A percentile compares a stretch with the other conserved stretches of the same genome.
These are phyloP conservation scores for Scytalidium sp. DNA, from an alignment of 2,329 filamentous ascomycete genomes.

Conservation along the genomic window DNA sequence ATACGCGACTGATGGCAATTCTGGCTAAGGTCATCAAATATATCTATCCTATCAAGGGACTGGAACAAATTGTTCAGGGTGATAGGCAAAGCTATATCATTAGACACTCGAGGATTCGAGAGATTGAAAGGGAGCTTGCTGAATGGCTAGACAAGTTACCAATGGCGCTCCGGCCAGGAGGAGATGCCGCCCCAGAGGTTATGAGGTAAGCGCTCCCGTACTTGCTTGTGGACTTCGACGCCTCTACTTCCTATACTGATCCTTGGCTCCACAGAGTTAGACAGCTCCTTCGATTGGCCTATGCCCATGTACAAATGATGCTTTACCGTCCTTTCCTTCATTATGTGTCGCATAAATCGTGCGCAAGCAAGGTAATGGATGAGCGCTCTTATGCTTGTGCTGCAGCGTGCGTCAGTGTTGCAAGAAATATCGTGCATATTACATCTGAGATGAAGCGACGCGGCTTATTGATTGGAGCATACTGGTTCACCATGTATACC, in stretches of 20 bases:
- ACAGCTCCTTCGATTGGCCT: constrained; percentile 74
- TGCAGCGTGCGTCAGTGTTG: constrained; percentile 57
- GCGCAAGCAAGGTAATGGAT: constrained; percentile 58
- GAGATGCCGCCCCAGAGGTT: constrained; percentile 71
- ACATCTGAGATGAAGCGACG: constrained; percentile 74
- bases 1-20: constrained; percentile 62
- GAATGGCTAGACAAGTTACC: constrained; percentile 68
- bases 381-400: constrained; percentile 75
- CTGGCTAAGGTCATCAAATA: constrained; percentile 61
- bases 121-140: constrained; percentile 61
- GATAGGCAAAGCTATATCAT: constrained; percentile 54
- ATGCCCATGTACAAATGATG: constrained; percentile 79
- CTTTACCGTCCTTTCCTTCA: constrained; percentile 81
- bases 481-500: constrained; percentile 85
- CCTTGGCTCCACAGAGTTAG: constrained; percentile 45
- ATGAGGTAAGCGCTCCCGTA: constrained; percentile 59
- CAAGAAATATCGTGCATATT: constrained; percentile 74
- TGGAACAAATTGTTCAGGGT: constrained; percentile 40
- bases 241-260: background rate
- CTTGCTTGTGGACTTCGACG: background rate
- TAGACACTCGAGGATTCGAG: constrained; percentile 60
- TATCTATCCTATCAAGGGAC: constrained; percentile 61
- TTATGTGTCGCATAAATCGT: constrained; percentile 68
- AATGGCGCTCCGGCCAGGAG: constrained; percentile 72
- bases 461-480: constrained; percentile 73